These are phyloP conservation scores for Striga hermonthica DNA, from an alignment of 305 asterid species.

Conservation along the genomic window DNA sequence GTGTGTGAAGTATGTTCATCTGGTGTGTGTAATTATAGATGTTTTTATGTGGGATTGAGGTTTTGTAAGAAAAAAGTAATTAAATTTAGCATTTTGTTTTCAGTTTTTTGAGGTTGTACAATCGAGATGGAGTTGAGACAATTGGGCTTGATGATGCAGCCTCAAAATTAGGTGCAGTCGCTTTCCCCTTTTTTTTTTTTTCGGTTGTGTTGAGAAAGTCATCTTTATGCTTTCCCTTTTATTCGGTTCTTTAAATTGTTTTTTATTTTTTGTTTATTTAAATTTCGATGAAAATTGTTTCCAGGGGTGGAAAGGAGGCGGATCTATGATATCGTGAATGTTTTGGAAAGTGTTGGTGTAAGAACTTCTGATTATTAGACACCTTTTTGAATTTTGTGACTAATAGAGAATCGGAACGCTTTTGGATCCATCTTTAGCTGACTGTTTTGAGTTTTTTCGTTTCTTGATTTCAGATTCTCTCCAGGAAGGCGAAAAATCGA, in stretches of 20 bases:
- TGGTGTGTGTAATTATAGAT: background rate
- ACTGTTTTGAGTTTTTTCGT: slow-evolving; percentile 26
- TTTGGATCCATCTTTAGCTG: slow-evolving; percentile 21
- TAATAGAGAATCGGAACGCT: background rate
- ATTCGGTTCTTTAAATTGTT: background rate
- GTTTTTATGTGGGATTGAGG: too few relatives aligned
- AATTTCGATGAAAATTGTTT: slow-evolving; percentile 6
- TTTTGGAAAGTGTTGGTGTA: slow-evolving; percentile 93
- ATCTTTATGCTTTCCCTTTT: background rate
- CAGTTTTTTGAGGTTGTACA: slow-evolving; percentile 74
- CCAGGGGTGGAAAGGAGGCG: slow-evolving; percentile 95
- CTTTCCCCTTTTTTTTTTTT: background rate
- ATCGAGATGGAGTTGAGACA: slow-evolving; percentile 69
- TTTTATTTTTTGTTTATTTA: background rate
- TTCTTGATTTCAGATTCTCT: slow-evolving; percentile 58
- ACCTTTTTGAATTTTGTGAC: background rate
- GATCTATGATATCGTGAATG: slow-evolving; percentile 96
- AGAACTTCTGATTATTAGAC: slow-evolving; percentile 32
- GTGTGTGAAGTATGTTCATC: too few relatives aligned
- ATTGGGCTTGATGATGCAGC: slow-evolving; percentile 94
- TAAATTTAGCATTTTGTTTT: background rate
- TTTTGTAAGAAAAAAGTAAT: too few relatives aligned
- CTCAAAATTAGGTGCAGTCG: slow-evolving; percentile 50
- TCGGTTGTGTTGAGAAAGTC: background rate
- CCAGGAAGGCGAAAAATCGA: slow-evolving; percentile 78